Evolutionary conservation across 2,329 filamentous ascomycete genomes (phyloP), one percentile per base, ranked within the genome.

Genomic region (Aureobasidium lini): DNA sequence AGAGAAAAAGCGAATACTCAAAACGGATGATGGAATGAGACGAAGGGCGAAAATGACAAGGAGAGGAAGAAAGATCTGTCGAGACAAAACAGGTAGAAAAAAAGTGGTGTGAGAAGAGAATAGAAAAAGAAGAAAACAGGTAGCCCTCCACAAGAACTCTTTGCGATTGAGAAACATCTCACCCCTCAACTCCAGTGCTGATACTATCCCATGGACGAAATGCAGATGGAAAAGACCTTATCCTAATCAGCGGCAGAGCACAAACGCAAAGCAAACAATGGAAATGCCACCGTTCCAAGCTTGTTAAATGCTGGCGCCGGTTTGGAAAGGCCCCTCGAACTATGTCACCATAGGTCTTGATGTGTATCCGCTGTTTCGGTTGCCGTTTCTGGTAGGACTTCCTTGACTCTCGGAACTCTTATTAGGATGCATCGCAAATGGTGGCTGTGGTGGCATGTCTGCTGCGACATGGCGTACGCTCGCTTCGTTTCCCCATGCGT

Each of bases 401-500:
- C 67, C 67, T 36, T 69, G 64, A 37, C 64, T 67, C 36, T 71
- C 70, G 18, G 62, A 62, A 58, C 64, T 68, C 15, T 62, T 64
- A 57, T 67, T 66, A 1, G 63, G 60, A 47, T 69, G 63, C 57
- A 65, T 64, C 66, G n/a, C 68, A 67, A 50, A 70, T 34, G 18
- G 52, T 64, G 31, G 68, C 64, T 40, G 67, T 66, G 44, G 65
- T 18, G 57, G 61, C 59, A 53, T 64, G 16, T 63, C 60, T 28
- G 72, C 74, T 29, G 68, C 70, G 7, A 95, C 84, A 60, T 92
- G 88, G 50, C 91, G 84, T 42, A 93, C 90, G 50, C 88, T 91
- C 64, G 84, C 87, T 72, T 95, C 91, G 69, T 90, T 88, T 67
- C 90, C 87, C 85, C 87, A 90, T 5, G 89, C 82, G 56, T 76